Evolutionary conservation across 371 early-diverging fungal species (phyloP), one percentile per base, ranked within the genome.

Genomic region (Conidiobolus coronatus): DNA sequence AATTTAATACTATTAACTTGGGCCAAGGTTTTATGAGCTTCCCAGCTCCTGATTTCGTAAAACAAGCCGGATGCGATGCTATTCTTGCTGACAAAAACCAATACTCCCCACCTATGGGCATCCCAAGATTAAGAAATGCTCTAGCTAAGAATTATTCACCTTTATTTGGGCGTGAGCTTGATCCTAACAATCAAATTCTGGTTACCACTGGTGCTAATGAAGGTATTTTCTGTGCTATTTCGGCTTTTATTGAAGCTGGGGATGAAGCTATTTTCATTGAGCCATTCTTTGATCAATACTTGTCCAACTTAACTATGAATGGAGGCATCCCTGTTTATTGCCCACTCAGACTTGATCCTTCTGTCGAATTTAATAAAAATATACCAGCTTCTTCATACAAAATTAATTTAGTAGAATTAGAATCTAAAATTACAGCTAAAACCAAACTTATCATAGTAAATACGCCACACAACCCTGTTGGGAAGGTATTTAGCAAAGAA

Each of bases 391-490:
- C 57, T 36, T 86, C 86, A 53, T 94, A 91, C 91, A 74, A 64
- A 54, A 60, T 94, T 33, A 88, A 91, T 56, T 65, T 83, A 37
- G 66, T 68, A 24, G 86, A 90, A 57, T 65, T 93, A 11, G 68
- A 75, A 47, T 63, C 71, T 33, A 81, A 82, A 46, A 68, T 91
- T 48, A 84, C 75, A 0, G 61, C 71, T 3, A 67, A 66, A 37
- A 86, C 91, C 38, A 86, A 84, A 68, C 77, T 89, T 53, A 68
- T 93, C 49, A 78, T 94, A 6, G 50, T 94, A 57, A 94, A 92
- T 60, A 94, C 90, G 19, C 95, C 95, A 21, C 86, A 94, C 63
- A 94, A 94, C 60, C 95, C 95, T 5, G 72, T 90, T 14, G 89
- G 89, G 19, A 81, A 83, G 53, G 78, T 81, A 18, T 92, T 86